phyloP scores from a whole-genome alignment of 805 yeast species.

The Lipomyces orientalis region DNA sequence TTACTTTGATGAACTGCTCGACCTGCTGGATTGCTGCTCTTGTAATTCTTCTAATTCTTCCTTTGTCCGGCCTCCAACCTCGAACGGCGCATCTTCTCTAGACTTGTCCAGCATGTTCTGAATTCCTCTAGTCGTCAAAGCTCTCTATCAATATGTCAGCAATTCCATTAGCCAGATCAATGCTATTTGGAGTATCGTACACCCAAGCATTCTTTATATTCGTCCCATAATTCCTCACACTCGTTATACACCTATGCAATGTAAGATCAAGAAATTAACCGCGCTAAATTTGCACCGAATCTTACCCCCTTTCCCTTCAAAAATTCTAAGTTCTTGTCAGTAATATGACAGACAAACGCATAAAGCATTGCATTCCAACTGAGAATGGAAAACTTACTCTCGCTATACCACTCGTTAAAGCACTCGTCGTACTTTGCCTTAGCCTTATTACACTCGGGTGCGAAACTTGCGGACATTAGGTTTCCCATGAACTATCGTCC shows the following conservation, averaged over 20 bases:
- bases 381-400: conserved; percentile 53
- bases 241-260: conserved; percentile 68
- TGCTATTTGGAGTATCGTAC: conserved; percentile 43
- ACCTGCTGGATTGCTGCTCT: not conserved
- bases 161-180: conserved; percentile 8
- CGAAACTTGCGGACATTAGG: conserved; percentile 81
- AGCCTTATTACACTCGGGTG: conserved; percentile 92
- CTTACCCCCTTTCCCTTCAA: conserved; percentile 56
- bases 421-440: conserved; percentile 90
- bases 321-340: conserved; percentile 43
- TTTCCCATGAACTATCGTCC: conserved; percentile 28
- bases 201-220: conserved; percentile 86
- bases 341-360: conserved; percentile 8
- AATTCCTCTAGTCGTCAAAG: conserved; percentile 74
- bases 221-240: conserved; percentile 87
- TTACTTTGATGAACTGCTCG: not conserved
- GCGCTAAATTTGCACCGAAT: not conserved
- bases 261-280: not conserved
- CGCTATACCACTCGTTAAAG: conserved; percentile 94
- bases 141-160: conserved; percentile 44
- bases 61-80: conserved; percentile 59
- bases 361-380: not conserved
- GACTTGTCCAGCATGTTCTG: conserved; percentile 87
- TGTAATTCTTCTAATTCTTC: conserved; percentile 33
- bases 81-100: conserved; percentile 87